These are phyloP conservation scores for Entomortierella lignicola DNA, from an alignment of 192 early-diverging fungal species.

Conservation along the genomic window DNA sequence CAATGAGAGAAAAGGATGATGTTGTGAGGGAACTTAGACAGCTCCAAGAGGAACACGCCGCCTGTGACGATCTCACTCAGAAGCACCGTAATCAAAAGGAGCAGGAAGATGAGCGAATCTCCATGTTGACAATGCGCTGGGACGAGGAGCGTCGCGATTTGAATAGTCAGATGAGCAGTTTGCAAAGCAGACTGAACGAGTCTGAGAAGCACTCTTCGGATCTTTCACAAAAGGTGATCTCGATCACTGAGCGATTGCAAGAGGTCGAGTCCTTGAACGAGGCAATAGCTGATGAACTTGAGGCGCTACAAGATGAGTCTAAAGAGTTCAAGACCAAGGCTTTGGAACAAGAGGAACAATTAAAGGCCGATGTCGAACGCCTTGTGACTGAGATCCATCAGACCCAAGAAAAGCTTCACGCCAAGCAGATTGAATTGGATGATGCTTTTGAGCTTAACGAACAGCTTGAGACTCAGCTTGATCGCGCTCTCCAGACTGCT, in stretches of 20 bases:
- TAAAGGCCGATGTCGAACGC: slow-evolving; percentile 45
- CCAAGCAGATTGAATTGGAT: slow-evolving; percentile 29
- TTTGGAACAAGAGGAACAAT: slow-evolving; percentile 13
- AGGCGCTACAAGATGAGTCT: slow-evolving; percentile 22
- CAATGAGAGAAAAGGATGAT: slow-evolving; percentile 39
- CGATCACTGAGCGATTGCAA: slow-evolving; percentile 28
- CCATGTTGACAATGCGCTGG: slow-evolving; percentile 32
- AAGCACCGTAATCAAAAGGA: slow-evolving; percentile 9
- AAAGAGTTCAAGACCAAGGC: slow-evolving; percentile 12
- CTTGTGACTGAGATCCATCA: slow-evolving; percentile 44
- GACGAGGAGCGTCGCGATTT: slow-evolving; percentile 41
- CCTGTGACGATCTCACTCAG: slow-evolving; percentile 11
- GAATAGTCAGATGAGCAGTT: slow-evolving; percentile 1
- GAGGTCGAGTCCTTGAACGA: slow-evolving; percentile 40
- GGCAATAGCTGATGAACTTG: slow-evolving; percentile 27
- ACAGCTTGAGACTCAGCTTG: slow-evolving; percentile 41
- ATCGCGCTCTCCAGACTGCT: slow-evolving; percentile 26
- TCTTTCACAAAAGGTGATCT: slow-evolving; percentile 47
- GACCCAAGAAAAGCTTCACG: slow-evolving; percentile 22
- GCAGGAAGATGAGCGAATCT: slow-evolving; percentile 35
- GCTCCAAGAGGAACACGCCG: slow-evolving; percentile 33
- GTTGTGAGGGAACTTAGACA: slow-evolving; percentile 18
- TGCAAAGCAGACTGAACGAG: slow-evolving; percentile 31
- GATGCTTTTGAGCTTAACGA: slow-evolving; percentile 36
- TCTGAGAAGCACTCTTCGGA: slow-evolving; percentile 42